Base-by-base conservation (phyloP, 305 asterid species). In the Striga hermonthica region DNA sequence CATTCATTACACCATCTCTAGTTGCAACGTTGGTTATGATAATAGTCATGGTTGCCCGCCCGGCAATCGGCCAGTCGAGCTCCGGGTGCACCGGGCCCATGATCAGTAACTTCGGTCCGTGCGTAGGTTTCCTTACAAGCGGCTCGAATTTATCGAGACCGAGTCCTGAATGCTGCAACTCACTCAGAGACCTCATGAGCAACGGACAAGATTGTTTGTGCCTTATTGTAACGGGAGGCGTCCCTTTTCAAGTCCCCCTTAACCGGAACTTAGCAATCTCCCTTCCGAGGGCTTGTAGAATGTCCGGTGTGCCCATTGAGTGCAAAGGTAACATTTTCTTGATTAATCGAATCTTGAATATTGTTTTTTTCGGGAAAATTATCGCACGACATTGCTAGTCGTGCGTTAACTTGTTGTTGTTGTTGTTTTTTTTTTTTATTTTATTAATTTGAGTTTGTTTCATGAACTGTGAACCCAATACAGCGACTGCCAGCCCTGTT, bases 181-280 rank as follows among this genome's bases (percentile, higher is more conserved):
- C 86, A 0, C 84, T 89, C 3, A 73, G 55, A 74, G 74, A 81
- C 14, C 71, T 89, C 5, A 77, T 75, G 81, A 75, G 84, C 74
- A 86, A 86, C 45, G 89, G 96, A 14, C 86, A 89, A 8, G 82
- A 81, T 41, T 89, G 96, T 64, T n/a, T 89, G 61, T 89, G 95
- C 78, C 90, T 84, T 36, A 79, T 89, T 6, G 82, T 82, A 4
- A 80, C 95, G 0, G 96, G 96, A n/a, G 83, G 87, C 3, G 85
- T 81, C 2, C 90, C 95, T 16, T 78, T 89, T 40, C 75, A 76
- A 62, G 67, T 83, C 13, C 96, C 96, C 4, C 58, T 86, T n/a
- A 89, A 86, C 34, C 82, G 71, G 6, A 60, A 68, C 4, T 75
- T 84, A 0, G 90, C 91, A 0, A 78, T 89, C 47, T 84, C 89